Evolutionary conservation across 2,329 filamentous ascomycete genomes (phyloP).

Genomic region (Microsporum audouinii): DNA sequence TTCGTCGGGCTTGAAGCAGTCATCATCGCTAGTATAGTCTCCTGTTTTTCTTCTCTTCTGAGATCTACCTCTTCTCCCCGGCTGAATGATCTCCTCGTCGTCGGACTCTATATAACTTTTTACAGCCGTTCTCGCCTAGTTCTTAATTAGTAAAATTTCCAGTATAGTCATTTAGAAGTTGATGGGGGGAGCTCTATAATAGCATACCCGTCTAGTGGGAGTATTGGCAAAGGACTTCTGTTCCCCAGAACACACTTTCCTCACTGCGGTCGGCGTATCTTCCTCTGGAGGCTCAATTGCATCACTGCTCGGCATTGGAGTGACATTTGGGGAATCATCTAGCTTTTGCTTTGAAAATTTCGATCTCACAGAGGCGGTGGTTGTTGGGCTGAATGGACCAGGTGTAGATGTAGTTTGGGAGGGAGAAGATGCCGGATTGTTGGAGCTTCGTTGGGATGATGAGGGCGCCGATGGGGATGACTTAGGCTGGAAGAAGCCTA

Average conservation of each 20-base stretch:
- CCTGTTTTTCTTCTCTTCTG: constrained; percentile 45
- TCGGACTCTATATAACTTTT: constrained; percentile 80
- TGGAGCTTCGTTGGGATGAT: constrained; percentile 18
- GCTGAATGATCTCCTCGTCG: constrained; percentile 56
- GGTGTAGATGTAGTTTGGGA: background rate
- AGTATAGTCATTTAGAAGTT: background rate
- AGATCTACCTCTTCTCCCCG: constrained; percentile 41
- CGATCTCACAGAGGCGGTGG: background rate
- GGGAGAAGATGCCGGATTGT: constrained; percentile 7
- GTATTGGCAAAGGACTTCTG: constrained; percentile 45
- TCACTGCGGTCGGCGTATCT: constrained; percentile 29
- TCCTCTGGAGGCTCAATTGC: constrained; percentile 57
- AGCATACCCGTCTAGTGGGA: constrained; percentile 63
- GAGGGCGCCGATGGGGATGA: constrained; percentile 36
- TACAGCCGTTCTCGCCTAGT: constrained; percentile 48
- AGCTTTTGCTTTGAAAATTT: background rate
- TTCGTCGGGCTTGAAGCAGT: constrained; percentile 51
- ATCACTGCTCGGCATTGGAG: constrained; percentile 74
- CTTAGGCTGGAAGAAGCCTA: constrained; percentile 62
- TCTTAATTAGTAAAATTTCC: background rate
- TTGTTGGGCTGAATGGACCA: background rate
- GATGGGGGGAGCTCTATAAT: background rate
- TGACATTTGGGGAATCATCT: constrained; percentile 39
- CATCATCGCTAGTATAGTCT: constrained; percentile 28
- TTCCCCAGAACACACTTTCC: constrained; percentile 35